phyloP scores from a whole-genome alignment of 768 basidiomycete genomes.

The Pisolithus orientalis region DNA sequence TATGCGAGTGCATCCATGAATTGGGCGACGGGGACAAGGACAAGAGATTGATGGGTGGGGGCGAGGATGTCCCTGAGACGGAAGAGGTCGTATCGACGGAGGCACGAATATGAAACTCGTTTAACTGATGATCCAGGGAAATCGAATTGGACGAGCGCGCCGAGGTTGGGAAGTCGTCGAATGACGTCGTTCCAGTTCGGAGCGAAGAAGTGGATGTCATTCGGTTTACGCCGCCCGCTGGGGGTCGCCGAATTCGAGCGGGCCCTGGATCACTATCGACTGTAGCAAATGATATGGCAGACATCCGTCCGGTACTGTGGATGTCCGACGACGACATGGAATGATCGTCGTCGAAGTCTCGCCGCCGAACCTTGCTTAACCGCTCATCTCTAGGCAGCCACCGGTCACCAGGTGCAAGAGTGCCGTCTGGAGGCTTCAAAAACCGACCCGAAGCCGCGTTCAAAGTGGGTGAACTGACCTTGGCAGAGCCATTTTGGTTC shows the following conservation, averaged over 20 bases:
- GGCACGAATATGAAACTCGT: conserved; percentile 68
- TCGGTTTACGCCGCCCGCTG: conserved; percentile 60
- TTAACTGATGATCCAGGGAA: conserved; percentile 69
- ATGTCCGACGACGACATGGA: conserved; percentile 89
- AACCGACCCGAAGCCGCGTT: conserved; percentile 61
- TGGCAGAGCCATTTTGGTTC: conserved; percentile 37
- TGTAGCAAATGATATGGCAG: conserved; percentile 74
- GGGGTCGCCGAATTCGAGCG: conserved; percentile 55
- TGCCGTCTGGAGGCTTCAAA: conserved; percentile 30
- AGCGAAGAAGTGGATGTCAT: conserved; percentile 74
- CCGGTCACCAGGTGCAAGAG: conserved; percentile 36
- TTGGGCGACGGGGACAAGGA: conserved; percentile 62
- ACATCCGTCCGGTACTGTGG: conserved; percentile 67
- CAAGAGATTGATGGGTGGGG: conserved; percentile 69
- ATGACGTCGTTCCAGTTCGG: conserved; percentile 48
- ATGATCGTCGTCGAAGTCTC: conserved; percentile 86
- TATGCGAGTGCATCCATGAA: conserved; percentile 47
- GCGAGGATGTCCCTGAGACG: conserved; percentile 61
- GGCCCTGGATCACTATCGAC: conserved; percentile 87
- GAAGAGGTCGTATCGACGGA: conserved; percentile 56
- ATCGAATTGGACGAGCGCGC: conserved; percentile 77
- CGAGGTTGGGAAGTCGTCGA: conserved; percentile 67
- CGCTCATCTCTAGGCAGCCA: conserved; percentile 50
- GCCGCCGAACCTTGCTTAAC: conserved; percentile 67
- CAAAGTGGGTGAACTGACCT: conserved; percentile 42